A percentile compares a stretch with the other conserved stretches of the same genome.
Evolutionary conservation across 2,329 filamentous ascomycete species (phyloP).

Genomic region (Myriangium duriaei): DNA sequence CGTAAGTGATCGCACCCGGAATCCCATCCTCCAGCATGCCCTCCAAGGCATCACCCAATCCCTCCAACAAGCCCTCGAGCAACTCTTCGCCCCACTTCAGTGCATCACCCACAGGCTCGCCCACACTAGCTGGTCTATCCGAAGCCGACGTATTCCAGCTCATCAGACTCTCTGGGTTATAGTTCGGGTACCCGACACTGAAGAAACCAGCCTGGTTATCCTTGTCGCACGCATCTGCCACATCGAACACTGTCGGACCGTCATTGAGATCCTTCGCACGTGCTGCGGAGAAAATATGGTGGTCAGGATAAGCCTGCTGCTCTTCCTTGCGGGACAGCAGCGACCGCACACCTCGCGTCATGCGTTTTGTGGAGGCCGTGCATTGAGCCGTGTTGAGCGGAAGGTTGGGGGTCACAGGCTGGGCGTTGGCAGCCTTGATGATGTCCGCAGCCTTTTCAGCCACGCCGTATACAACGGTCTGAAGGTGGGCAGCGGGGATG

Average conservation of each 20-base stretch:
- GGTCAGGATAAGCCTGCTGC: slow-evolving; percentile 10
- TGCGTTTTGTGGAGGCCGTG: slow-evolving; percentile 5
- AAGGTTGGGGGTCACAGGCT: not conserved
- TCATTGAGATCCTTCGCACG: slow-evolving; percentile 14
- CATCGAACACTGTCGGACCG: not conserved
- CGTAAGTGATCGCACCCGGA: too few relatives aligned
- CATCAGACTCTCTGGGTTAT: slow-evolving; percentile 8
- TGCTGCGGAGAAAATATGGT: slow-evolving; percentile 21
- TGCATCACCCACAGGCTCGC: slow-evolving; percentile 9
- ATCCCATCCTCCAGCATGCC: too few relatives aligned
- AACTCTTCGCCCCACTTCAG: slow-evolving; percentile 10
- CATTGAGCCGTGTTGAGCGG: slow-evolving; percentile 11
- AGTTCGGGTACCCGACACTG: slow-evolving; percentile 12
- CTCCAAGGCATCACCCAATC: slow-evolving; percentile 4
- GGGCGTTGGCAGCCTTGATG: slow-evolving; percentile 12
- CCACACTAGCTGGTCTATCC: slow-evolving; percentile 10
- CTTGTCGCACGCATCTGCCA: not conserved
- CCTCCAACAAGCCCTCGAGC: slow-evolving; percentile 8
- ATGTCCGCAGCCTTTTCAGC: slow-evolving; percentile 16
- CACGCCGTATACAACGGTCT: slow-evolving; percentile 14
- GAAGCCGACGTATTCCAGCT: slow-evolving; percentile 4
- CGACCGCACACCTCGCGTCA: slow-evolving; percentile 1
- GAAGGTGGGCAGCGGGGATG: slow-evolving; percentile 21
- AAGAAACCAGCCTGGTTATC: slow-evolving; percentile 7
- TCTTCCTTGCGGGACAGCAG: not conserved